Conservation (phyloP, 306 rosid genomes). For the Leucaena leucocephala region DNA sequence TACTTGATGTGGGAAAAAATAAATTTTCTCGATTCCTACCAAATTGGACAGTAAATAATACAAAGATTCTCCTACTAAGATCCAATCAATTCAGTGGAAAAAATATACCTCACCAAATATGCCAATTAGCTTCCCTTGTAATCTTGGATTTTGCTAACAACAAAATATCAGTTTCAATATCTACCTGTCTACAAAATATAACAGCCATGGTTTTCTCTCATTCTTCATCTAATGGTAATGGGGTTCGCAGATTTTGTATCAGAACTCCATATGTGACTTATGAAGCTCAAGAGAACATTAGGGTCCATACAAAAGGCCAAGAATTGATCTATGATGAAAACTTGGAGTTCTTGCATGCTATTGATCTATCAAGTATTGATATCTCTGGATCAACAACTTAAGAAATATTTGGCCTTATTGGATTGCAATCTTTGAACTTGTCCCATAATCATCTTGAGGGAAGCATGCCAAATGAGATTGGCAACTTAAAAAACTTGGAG, state of each 20-base stretch:
- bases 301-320: not conserved
- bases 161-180: too few species aligned
- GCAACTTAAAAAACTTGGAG: not conserved
- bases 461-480: not conserved
- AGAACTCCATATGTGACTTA: not conserved
- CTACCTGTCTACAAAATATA: too few species aligned
- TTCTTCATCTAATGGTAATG: too few species aligned
- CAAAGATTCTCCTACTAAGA: not conserved
- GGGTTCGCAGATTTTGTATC: not conserved
- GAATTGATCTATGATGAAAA: not conserved
- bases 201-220: not conserved
- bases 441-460: not conserved
- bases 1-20: too few species aligned
- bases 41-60: not conserved
- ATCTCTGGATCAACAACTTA: not conserved
- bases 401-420: not conserved
- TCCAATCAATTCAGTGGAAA: conserved; percentile 18
- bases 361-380: not conserved
- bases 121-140: conserved; percentile 2
- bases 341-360: not conserved
- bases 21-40: not conserved
- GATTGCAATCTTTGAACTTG: not conserved
- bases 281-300: not conserved
- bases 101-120: not conserved
- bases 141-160: conserved; percentile 19